A percentile compares a stretch with the other conserved stretches of the same genome.
Conservation (phyloP, 371 early-diverging fungal species). For the Funneliformis caledonium region DNA sequence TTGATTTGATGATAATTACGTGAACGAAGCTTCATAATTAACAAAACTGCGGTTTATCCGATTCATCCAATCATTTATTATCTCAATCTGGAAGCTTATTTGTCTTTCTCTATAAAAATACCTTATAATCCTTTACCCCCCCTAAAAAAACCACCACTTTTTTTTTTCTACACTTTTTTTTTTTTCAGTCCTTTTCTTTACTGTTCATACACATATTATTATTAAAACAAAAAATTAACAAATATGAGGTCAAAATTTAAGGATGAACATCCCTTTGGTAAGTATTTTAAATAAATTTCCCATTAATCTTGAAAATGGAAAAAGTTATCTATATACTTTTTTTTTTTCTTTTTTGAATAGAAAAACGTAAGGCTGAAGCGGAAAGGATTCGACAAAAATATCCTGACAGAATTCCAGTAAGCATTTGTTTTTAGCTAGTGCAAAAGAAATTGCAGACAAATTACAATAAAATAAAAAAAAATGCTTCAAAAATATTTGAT, state of each 20-base stretch:
- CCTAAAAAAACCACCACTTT: not conserved
- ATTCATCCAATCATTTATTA: no score
- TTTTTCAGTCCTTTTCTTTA: not conserved
- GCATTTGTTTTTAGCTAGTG: constrained; percentile 29
- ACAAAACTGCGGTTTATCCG: no score
- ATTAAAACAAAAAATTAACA: not conserved
- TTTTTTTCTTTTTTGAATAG: constrained; percentile 52
- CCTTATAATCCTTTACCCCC: no score
- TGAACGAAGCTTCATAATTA: no score
- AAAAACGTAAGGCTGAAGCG: constrained; percentile 95
- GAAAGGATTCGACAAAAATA: constrained; percentile 96
- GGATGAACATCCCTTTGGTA: constrained; percentile 96
- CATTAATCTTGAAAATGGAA: not conserved
- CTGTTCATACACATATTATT: not conserved
- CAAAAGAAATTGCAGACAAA: not conserved
- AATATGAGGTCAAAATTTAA: constrained; percentile 92
- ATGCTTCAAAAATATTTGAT: not conserved
- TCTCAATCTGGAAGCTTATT: no score
- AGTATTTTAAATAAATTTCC: constrained; percentile 37
- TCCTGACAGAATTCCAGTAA: constrained; percentile 95
- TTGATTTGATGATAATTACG: no score
- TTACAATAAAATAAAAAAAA: no score
- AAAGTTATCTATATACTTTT: not conserved
- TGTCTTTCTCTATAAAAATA: no score
- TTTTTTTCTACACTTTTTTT: not conserved